phyloP scores from a whole-genome alignment of 371 early-diverging fungal species.

The Mycotypha africana region DNA sequence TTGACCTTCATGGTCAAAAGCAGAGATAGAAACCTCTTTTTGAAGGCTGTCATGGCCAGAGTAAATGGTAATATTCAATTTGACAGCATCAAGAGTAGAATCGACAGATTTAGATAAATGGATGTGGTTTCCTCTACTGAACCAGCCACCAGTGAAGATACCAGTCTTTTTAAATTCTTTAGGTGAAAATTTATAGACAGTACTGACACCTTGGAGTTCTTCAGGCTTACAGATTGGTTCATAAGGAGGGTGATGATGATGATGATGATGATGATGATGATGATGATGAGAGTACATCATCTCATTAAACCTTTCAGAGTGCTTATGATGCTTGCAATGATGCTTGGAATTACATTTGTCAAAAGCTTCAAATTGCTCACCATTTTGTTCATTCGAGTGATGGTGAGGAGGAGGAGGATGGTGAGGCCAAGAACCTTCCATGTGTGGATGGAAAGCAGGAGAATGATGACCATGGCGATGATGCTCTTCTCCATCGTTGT shows the following conservation, averaged over 20 bases:
- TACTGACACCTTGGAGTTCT: slow-evolving; percentile 7
- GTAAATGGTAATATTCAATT: slow-evolving; percentile 18
- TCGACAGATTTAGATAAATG: slow-evolving; percentile 9
- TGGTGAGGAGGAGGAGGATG: too few species aligned
- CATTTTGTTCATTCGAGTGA: too few species aligned
- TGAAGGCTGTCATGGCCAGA: slow-evolving; percentile 7
- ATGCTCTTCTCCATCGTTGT: not conserved
- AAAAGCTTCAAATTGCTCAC: too few species aligned
- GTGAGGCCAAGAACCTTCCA: too few species aligned
- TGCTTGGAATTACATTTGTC: too few species aligned
- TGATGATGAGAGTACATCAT: slow-evolving; percentile 3
- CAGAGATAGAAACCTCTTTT: slow-evolving; percentile 15
- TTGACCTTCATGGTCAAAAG: slow-evolving; percentile 23
- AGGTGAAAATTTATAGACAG: slow-evolving; percentile 14
- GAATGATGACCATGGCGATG: not conserved
- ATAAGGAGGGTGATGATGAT: not conserved
- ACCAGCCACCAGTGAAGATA: slow-evolving; percentile 11
- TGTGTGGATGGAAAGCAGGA: too few species aligned
- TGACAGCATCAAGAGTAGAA: slow-evolving; percentile 10
- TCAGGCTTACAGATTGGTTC: slow-evolving; percentile 13
- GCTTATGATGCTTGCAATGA: not conserved
- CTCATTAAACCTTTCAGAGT: not conserved
- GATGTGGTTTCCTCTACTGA: slow-evolving; percentile 12
- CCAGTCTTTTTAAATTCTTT: slow-evolving; percentile 14
- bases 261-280: not conserved